Base-by-base conservation (phyloP, 139 green algal genomes). In the Haematococcus lacustris region DNA sequence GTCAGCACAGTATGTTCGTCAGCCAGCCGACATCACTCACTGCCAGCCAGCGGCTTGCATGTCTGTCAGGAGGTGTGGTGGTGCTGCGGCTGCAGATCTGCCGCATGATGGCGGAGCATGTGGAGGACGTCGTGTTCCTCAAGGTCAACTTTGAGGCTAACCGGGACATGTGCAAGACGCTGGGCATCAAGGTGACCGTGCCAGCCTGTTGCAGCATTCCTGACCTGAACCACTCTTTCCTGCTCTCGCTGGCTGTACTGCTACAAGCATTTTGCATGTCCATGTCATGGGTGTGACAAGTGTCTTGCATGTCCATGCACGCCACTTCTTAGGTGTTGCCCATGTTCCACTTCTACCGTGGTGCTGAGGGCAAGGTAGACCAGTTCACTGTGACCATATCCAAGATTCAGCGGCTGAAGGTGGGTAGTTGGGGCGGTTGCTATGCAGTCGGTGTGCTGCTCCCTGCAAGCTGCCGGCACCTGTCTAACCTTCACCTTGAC, bases 321-420 rank as follows among this genome's bases (percentile, higher is more conserved):
- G 17, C 17, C 21, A 21, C 47, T n/a, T 21, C 13, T n/a, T 79
- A 90, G 82, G 91, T 98, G 63, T 86, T 98, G 72, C 94, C 94
- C 0, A 97, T 80, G 81, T 98, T 98, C 76, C 88, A 96, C 43
- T 89, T 98, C n/a, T 98, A 97, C 73, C 81, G 87, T 4, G 94
- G 94, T 17, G 71, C 89, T 3, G 68, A 92, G 62, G 93, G 94
- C 17, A 66, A 68, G 0, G 79, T 85, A 34, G 79, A 77, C 37
- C 39, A 74, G 41, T 85, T 85, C 72, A 71, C 51, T 32, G 77
- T 68, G 71, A 81, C 79, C 1, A 59, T 85, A 51, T 74, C 51
- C 62, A 85, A 85, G 68, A 51, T 85, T 4, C 72, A 75, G 34
- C 7, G 57, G 9, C 77, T 85, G 61, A 77, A 62, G 79, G 79